Conservation (phyloP, 73 alveolate genomes). For the Paramecium caudatum region DNA sequence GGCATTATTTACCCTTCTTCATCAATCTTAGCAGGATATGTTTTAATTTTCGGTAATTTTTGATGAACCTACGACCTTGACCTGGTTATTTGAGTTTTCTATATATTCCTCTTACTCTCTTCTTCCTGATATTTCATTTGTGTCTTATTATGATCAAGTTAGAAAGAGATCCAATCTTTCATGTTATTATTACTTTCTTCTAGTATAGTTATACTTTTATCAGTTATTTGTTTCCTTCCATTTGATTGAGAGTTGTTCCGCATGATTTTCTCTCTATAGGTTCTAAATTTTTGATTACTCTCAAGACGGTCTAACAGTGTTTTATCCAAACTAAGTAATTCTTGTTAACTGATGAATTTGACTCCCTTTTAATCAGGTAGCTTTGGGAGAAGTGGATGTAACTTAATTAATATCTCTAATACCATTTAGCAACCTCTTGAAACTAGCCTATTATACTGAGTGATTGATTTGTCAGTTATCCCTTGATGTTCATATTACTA, state of each 20-base stretch:
- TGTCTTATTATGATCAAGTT: constrained; percentile 9
- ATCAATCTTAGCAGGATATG: constrained; percentile 34
- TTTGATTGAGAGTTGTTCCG: background rate
- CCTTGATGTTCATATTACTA: background rate
- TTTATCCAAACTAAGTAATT: constrained; percentile 26
- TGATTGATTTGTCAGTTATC: background rate
- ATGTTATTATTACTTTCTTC: background rate
- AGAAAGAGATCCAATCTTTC: background rate
- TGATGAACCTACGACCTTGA: constrained; percentile 4
- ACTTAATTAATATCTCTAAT: background rate
- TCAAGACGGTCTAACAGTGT: constrained; percentile 24
- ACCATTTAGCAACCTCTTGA: constrained; percentile 57
- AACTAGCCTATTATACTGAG: background rate
- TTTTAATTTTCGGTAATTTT: constrained; percentile 30
- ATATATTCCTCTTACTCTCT: background rate
- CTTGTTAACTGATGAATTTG: constrained; percentile 24
- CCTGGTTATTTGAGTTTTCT: background rate
- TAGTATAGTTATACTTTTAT: background rate
- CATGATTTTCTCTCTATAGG: constrained; percentile 17
- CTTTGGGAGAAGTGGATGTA: constrained; percentile 46
- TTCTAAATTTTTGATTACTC: constrained; percentile 18
- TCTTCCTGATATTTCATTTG: background rate
- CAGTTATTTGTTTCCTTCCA: background rate
- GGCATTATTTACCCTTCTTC: constrained; percentile 48
- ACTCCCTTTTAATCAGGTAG: constrained; percentile 32